Conservation (phyloP, 345 rosid species). For the Conringia planisiliqua region DNA sequence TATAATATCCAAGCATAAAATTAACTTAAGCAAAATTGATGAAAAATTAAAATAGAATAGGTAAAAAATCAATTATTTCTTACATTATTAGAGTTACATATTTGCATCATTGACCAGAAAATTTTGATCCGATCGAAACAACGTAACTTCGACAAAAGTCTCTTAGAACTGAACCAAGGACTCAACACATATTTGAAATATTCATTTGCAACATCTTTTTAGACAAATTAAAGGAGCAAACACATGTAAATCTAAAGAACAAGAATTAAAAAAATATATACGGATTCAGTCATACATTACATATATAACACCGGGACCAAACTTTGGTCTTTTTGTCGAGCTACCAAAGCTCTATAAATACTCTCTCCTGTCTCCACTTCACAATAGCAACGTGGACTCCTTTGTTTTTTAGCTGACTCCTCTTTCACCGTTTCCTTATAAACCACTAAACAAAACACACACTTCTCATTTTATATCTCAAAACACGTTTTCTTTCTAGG, state of each 20-base stretch:
- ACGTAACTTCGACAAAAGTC: neutral
- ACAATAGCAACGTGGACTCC: conserved; percentile 26
- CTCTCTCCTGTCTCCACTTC: conserved; percentile 13
- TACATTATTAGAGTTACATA: neutral
- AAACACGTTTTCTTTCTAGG: neutral
- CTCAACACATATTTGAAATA: neutral
- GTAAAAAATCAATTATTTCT: neutral
- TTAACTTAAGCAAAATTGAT: neutral
- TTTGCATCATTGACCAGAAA: neutral
- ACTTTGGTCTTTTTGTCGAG: conserved; percentile 11
- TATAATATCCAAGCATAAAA: neutral
- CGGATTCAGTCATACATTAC: neutral
- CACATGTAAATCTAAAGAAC: conserved; percentile 9
- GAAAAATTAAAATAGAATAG: neutral
- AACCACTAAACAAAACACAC: conserved; percentile 12
- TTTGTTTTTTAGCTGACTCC: conserved; percentile 25
- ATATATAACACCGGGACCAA: conserved; percentile 13
- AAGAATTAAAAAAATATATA: neutral
- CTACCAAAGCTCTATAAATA: conserved; percentile 23
- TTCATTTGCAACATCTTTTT: neutral
- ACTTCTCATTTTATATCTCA: neutral
- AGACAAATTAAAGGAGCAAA: conserved; percentile 13
- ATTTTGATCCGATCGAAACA: neutral
- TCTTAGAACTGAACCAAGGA: neutral
- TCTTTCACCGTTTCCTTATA: conserved; percentile 22